Conservation (phyloP, 1,139 yeast genomes). For the Wickerhamiella pararugosa region DNA sequence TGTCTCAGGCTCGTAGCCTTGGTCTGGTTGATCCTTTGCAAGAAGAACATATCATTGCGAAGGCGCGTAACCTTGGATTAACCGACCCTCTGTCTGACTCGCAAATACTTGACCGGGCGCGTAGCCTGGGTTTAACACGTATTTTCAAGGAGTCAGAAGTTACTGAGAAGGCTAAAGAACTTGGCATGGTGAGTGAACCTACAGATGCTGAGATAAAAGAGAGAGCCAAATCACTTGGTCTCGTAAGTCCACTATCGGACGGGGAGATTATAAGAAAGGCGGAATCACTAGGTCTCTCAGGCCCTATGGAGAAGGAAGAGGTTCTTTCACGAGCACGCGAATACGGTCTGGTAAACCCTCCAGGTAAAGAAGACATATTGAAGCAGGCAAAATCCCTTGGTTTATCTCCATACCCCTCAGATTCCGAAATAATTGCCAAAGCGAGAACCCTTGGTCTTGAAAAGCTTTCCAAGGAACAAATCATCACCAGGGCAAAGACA, state of each 20-base stretch:
- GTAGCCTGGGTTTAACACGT: constrained; percentile 8
- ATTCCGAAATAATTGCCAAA: constrained; percentile 6
- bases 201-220: constrained; percentile 5
- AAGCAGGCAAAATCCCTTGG: constrained; percentile 5
- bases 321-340: constrained; percentile 9
- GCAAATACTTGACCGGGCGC: constrained; percentile 5
- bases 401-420: not conserved
- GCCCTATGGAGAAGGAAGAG: constrained; percentile 2
- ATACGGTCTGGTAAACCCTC: constrained; percentile 8
- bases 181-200: constrained; percentile 10
- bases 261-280: constrained; percentile 9
- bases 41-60: constrained; percentile 7
- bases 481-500: constrained; percentile 16
- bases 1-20: constrained; percentile 6
- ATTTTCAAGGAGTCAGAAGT: constrained; percentile 8
- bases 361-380: constrained; percentile 9
- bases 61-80: constrained; percentile 11
- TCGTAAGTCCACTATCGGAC: constrained; percentile 2
- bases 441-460: constrained; percentile 6
- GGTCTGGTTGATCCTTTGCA: constrained; percentile 11
- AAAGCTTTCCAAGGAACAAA: constrained; percentile 10
- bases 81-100: not conserved
- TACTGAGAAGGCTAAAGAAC: constrained; percentile 4
- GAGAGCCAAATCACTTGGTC: constrained; percentile 10
- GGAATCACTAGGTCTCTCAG: constrained; percentile 7